These are phyloP conservation scores for Microbotryum violaceum DNA, from an alignment of 1,284 basidiomycete species.

Conservation along the genomic window DNA sequence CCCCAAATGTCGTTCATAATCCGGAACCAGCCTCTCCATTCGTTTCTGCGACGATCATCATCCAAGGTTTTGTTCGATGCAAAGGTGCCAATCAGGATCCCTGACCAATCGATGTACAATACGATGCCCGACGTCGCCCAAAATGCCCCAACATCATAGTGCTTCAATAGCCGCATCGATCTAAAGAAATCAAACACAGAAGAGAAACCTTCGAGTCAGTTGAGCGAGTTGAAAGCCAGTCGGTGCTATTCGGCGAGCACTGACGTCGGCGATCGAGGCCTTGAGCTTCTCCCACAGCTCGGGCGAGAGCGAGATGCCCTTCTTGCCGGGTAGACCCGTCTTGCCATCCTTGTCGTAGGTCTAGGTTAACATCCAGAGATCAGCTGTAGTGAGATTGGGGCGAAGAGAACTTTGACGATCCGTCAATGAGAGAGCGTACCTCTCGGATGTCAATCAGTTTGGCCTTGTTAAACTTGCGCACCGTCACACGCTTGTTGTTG, in stretches of 20 bases:
- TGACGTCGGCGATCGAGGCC: constrained; percentile 2
- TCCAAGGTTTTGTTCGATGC: too few relatives aligned
- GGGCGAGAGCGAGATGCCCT: constrained; percentile 23
- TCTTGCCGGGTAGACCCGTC: constrained; percentile 28
- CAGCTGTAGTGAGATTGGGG: not conserved
- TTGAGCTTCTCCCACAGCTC: constrained; percentile 30
- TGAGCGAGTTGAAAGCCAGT: too few relatives aligned
- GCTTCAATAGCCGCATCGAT: too few relatives aligned
- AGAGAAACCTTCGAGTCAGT: too few relatives aligned
- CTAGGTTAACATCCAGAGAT: not conserved
- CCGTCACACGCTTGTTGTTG: constrained; percentile 12
- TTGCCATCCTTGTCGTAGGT: constrained; percentile 29
- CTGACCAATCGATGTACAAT: too few relatives aligned
- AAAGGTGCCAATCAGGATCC: too few relatives aligned
- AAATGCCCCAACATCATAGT: too few relatives aligned
- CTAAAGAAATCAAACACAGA: too few relatives aligned
- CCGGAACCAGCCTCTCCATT: too few relatives aligned
- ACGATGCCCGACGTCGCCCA: too few relatives aligned
- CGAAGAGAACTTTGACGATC: not conserved
- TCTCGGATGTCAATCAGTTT: constrained; percentile 31
- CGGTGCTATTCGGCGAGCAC: not conserved
- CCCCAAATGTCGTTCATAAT: too few relatives aligned
- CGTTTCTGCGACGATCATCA: too few relatives aligned
- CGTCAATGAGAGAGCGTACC: not conserved
- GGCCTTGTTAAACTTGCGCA: constrained; percentile 23